phyloP scores from a whole-genome alignment of 2,329 filamentous ascomycete genomes.

The Claviceps monticola region DNA sequence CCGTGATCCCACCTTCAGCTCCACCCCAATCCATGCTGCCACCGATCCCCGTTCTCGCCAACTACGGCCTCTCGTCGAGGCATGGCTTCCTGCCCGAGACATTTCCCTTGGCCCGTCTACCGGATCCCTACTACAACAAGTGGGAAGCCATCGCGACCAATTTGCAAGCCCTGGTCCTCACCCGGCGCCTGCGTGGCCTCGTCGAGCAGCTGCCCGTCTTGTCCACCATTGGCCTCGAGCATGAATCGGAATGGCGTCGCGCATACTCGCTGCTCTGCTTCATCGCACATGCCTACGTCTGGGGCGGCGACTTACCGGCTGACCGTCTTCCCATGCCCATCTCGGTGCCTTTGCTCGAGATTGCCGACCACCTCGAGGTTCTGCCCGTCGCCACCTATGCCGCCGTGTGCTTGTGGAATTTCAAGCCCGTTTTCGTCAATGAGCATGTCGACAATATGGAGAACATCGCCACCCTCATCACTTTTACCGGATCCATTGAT shows the following conservation, averaged over 20 bases:
- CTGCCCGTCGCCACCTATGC: conserved; percentile 92
- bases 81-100: conserved; percentile 82
- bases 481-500: conserved; percentile 86
- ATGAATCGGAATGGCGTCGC: conserved; percentile 82
- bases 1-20: neutral
- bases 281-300: conserved; percentile 90
- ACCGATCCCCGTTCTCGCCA: conserved; percentile 48
- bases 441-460: conserved; percentile 72
- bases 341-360: conserved; percentile 65
- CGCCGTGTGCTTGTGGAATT: conserved; percentile 89
- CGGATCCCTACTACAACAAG: conserved; percentile 83
- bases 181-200: conserved; percentile 65
- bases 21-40: conserved; percentile 33
- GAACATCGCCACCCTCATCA: conserved; percentile 76
- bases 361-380: conserved; percentile 68
- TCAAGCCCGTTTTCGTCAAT: conserved; percentile 75
- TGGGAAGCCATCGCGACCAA: conserved; percentile 85
- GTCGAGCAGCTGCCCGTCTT: conserved; percentile 73
- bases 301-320: conserved; percentile 74
- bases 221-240: conserved; percentile 66
- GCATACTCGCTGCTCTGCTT: conserved; percentile 86
- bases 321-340: conserved; percentile 70
- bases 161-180: conserved; percentile 75
- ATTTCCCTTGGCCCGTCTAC: conserved; percentile 63
- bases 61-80: conserved; percentile 66